A percentile compares a stretch with the other conserved stretches of the same genome.
phyloP scores from a whole-genome alignment of 2,329 filamentous ascomycete species.

The Penicillium sp. region DNA sequence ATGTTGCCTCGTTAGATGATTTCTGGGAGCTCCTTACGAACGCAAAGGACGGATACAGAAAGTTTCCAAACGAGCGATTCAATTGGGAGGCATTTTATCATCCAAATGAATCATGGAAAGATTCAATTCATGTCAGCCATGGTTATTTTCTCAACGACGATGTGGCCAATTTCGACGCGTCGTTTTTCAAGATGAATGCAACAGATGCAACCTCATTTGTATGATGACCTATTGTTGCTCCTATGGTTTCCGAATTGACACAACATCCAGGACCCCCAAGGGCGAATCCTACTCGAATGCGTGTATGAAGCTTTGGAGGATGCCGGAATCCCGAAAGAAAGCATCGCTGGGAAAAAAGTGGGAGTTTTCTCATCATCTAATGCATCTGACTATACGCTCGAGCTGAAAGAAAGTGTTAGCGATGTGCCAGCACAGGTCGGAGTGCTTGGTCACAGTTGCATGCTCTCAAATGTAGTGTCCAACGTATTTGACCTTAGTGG shows the following conservation, averaged over 20 bases:
- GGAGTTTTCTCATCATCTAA: not conserved
- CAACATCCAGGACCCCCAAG: not conserved
- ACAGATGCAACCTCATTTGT: not conserved
- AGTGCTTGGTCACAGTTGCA: not conserved
- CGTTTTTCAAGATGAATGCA: not conserved
- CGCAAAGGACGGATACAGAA: not conserved
- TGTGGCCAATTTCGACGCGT: not conserved
- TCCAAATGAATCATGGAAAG: not conserved
- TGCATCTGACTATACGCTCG: not conserved
- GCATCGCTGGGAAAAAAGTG: not conserved
- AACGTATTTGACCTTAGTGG: not conserved
- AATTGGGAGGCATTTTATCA: not conserved
- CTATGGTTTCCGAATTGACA: not conserved
- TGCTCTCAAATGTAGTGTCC: not conserved
- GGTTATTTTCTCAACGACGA: not conserved
- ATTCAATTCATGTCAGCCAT: not conserved
- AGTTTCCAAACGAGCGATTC: not conserved
- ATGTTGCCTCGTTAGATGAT: not conserved
- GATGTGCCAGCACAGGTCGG: not conserved
- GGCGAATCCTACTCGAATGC: not conserved
- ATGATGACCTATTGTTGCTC: not conserved
- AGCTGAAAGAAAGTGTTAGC: not conserved
- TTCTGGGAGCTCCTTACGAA: not conserved
- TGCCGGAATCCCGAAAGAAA: not conserved
- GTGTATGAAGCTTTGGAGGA: not conserved